phyloP scores from a whole-genome alignment of 106 monocot genomes.

The Cymbidium sinense region DNA sequence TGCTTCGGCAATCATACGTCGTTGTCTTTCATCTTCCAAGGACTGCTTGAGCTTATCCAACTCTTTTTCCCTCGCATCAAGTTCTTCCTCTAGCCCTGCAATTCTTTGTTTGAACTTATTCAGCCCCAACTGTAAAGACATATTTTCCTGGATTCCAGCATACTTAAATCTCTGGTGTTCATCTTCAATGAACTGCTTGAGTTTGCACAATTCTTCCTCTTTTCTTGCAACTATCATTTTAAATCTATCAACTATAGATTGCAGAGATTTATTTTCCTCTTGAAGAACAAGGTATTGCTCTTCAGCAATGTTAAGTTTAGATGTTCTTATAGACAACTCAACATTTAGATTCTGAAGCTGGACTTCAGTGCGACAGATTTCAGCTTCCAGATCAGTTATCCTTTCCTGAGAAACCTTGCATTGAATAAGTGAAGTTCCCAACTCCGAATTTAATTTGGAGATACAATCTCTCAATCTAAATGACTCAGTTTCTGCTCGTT shows the following conservation, averaged over 20 bases:
- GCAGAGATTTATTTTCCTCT: slow-evolving; percentile 20
- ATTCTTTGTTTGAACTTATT: slow-evolving; percentile 21
- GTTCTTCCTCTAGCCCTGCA: slow-evolving; percentile 15
- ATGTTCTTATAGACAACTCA: slow-evolving; percentile 9
- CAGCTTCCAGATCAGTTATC: slow-evolving; percentile 8
- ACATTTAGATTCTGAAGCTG: not conserved
- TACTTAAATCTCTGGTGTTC: slow-evolving; percentile 16
- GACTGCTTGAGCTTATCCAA: slow-evolving; percentile 19
- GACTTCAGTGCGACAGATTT: not conserved
- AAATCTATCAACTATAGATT: slow-evolving; percentile 17
- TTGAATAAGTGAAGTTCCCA: slow-evolving; percentile 8
- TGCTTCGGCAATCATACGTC: slow-evolving; percentile 10
- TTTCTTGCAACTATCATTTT: slow-evolving; percentile 19
- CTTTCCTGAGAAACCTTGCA: slow-evolving; percentile 7
- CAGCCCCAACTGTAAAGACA: slow-evolving; percentile 27
- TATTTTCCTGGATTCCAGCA: slow-evolving; percentile 29
- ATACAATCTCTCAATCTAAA: not conserved
- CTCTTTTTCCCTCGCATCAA: slow-evolving; percentile 22
- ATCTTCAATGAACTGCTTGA: slow-evolving; percentile 20
- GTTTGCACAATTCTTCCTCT: slow-evolving; percentile 24
- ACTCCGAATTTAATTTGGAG: slow-evolving; percentile 25
- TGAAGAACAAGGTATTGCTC: slow-evolving; percentile 1
- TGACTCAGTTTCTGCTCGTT: slow-evolving; percentile 17
- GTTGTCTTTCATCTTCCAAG: slow-evolving; percentile 11
- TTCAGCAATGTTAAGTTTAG: not conserved